A percentile compares a stretch with the other conserved stretches of the same genome.
phyloP scores from a whole-genome alignment of 106 monocot genomes.

The Posidonia australis region DNA sequence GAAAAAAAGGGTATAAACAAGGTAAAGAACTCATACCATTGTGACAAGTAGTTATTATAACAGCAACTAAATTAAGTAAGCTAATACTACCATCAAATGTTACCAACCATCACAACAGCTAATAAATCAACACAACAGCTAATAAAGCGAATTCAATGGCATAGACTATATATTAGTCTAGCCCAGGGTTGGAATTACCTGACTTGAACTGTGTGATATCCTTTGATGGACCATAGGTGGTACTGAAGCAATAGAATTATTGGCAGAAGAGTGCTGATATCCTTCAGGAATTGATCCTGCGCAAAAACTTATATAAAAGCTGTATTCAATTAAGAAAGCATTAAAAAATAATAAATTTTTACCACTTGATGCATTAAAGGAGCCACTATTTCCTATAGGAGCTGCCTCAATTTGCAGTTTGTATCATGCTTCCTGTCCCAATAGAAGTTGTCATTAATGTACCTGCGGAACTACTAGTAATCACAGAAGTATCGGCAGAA shows the following conservation, averaged over 20 bases:
- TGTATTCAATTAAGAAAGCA: neutral
- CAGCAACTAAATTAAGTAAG: no score
- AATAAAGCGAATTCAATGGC: constrained; percentile 38
- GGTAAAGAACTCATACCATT: no score
- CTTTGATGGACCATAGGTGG: constrained; percentile 26
- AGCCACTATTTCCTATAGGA: constrained; percentile 20
- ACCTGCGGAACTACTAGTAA: constrained; percentile 20
- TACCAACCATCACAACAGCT: no score
- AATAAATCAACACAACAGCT: no score
- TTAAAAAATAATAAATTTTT: constrained; percentile 1
- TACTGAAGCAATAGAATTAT: constrained; percentile 32
- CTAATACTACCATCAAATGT: no score
- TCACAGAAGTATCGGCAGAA: constrained; percentile 21
- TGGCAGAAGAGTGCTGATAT: constrained; percentile 39
- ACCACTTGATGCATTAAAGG: constrained; percentile 35
- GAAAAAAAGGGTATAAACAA: no score
- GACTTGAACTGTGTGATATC: constrained; percentile 50
- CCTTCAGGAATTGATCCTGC: constrained; percentile 10
- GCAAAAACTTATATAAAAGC: neutral
- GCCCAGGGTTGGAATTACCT: constrained; percentile 96
- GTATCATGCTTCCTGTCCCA: constrained; percentile 23
- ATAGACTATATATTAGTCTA: constrained; percentile 49
- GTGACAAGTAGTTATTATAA: no score
- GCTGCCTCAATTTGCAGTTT: constrained; percentile 25
- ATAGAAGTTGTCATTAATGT: constrained; percentile 17